Evolutionary conservation across 2,329 filamentous ascomycete species (phyloP).

Genomic region (Diaporthe helianthi): DNA sequence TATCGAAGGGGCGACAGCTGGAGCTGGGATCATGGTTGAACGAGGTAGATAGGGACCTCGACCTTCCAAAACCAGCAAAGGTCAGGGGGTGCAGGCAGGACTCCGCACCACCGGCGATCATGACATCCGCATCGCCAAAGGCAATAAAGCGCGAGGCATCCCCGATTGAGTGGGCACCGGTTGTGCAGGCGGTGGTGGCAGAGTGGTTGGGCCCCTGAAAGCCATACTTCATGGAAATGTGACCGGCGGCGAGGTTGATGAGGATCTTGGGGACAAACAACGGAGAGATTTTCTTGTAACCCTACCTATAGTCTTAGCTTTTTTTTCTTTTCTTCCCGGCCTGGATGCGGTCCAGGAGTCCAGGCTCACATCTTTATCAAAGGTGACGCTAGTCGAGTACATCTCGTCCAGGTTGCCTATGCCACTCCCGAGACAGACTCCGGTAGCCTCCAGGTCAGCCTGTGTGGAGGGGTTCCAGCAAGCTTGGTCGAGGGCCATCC

Average conservation of each 20-base stretch:
- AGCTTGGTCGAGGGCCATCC: constrained; percentile 86
- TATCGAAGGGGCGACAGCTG: constrained; percentile 89
- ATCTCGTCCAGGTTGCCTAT: constrained; percentile 94
- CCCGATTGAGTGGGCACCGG: constrained; percentile 91
- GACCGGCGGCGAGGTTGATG: constrained; percentile 93
- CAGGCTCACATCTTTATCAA: constrained; percentile 70
- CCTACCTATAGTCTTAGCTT: constrained; percentile 56
- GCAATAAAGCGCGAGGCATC: constrained; percentile 93
- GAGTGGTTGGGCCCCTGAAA: constrained; percentile 93
- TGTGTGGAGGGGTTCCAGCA: constrained; percentile 71
- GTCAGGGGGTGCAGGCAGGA: constrained; percentile 95
- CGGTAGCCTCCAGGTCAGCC: constrained; percentile 76
- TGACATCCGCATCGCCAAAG: constrained; percentile 90
- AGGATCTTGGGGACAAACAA: constrained; percentile 91
- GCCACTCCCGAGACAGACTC: constrained; percentile 92
- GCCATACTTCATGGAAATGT: constrained; percentile 91
- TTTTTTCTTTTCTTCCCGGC: background rate
- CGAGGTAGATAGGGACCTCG: constrained; percentile 81
- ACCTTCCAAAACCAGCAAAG: constrained; percentile 88
- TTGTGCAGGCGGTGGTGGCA: constrained; percentile 93
- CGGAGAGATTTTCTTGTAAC: constrained; percentile 91
- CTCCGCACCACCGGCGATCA: constrained; percentile 95
- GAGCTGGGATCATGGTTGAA: constrained; percentile 76
- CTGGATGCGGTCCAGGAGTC: constrained; percentile 15
- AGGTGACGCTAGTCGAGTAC: constrained; percentile 81